Percentiles rank a stretch among this genome's conserved stretches.
These are phyloP conservation scores for Fraxinus greggii DNA, from an alignment of 305 asterid species.

Conservation along the genomic window DNA sequence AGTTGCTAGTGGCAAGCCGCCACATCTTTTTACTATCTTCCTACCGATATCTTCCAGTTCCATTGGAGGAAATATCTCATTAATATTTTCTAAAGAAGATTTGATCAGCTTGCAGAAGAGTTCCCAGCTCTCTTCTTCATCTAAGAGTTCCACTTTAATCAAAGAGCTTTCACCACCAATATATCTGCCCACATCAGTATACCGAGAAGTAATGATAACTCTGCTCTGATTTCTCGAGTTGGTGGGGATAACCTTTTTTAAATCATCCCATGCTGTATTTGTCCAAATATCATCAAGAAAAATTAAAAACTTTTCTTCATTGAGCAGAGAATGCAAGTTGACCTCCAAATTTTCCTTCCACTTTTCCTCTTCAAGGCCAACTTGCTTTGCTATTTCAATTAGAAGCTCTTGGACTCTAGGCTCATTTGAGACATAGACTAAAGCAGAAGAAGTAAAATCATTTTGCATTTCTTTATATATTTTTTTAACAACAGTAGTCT, in stretches of 20 bases:
- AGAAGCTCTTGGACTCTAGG: slow-evolving; percentile 12
- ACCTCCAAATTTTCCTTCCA: not conserved
- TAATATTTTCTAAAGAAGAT: not conserved
- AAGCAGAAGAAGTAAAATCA: slow-evolving; percentile 10
- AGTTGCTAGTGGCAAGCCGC: slow-evolving; percentile 23
- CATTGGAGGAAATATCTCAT: not conserved
- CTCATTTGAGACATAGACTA: slow-evolving; percentile 18
- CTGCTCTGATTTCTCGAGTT: slow-evolving; percentile 15
- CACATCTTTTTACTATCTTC: slow-evolving; percentile 17
- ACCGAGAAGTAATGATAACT: slow-evolving; percentile 21
- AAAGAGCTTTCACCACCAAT: not conserved
- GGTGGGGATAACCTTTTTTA: not conserved
- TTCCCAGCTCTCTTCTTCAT: slow-evolving; percentile 7
- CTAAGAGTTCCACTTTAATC: not conserved
- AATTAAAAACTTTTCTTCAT: slow-evolving; percentile 11
- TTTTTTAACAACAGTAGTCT: slow-evolving; percentile 23
- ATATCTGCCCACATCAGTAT: slow-evolving; percentile 2
- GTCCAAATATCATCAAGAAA: slow-evolving; percentile 27
- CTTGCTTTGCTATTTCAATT: slow-evolving; percentile 25
- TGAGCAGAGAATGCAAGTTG: not conserved
- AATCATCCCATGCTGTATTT: slow-evolving; percentile 12
- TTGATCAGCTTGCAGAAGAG: slow-evolving; percentile 17
- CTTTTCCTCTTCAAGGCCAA: slow-evolving; percentile 15
- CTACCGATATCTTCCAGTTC: not conserved
- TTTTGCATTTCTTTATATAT: not conserved